Evolutionary conservation across 768 basidiomycete genomes (phyloP).

Genomic region (Trametes cubensis): DNA sequence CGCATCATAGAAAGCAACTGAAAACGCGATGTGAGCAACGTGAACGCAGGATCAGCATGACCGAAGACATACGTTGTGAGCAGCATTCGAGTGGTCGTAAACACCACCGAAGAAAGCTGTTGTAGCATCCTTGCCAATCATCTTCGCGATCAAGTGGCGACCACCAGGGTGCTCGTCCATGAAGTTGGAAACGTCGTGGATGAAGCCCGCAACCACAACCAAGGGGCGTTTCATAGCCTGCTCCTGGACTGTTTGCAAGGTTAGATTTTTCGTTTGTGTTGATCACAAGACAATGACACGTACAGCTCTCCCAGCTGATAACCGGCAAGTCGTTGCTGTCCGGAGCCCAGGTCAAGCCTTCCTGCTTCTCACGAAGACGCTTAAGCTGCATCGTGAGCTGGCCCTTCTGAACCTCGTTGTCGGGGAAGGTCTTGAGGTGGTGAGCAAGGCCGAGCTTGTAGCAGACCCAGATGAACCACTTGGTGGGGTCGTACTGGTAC

Average conservation of each 20-base stretch:
- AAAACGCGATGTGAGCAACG: not conserved
- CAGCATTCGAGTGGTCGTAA: conserved; percentile 87
- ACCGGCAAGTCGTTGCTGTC: conserved; percentile 77
- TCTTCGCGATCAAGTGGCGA: conserved; percentile 77
- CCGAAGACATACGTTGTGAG: conserved; percentile 66
- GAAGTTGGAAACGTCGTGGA: conserved; percentile 86
- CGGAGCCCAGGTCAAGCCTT: conserved; percentile 77
- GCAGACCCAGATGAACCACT: conserved; percentile 83
- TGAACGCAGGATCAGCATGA: conserved; percentile 1
- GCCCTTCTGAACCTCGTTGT: conserved; percentile 81
- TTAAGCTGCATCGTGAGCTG: conserved; percentile 94
- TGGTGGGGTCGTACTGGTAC: conserved; percentile 93
- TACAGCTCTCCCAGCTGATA: conserved; percentile 86
- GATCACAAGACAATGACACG: conserved; percentile 30
- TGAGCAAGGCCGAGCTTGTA: conserved; percentile 57
- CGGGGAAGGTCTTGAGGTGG: conserved; percentile 69
- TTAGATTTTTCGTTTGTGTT: not conserved
- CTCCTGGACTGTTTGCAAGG: conserved; percentile 59
- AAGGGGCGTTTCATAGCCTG: conserved; percentile 80
- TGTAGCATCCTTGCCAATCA: conserved; percentile 89
- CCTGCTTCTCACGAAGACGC: conserved; percentile 77
- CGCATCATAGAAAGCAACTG: conserved; percentile 62
- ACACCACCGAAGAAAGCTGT: conserved; percentile 94
- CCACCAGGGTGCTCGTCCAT: conserved; percentile 93
- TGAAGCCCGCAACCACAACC: conserved; percentile 88